Conservation (phyloP, 2,329 filamentous ascomycete genomes). For the Pseudonectria foliicola region DNA sequence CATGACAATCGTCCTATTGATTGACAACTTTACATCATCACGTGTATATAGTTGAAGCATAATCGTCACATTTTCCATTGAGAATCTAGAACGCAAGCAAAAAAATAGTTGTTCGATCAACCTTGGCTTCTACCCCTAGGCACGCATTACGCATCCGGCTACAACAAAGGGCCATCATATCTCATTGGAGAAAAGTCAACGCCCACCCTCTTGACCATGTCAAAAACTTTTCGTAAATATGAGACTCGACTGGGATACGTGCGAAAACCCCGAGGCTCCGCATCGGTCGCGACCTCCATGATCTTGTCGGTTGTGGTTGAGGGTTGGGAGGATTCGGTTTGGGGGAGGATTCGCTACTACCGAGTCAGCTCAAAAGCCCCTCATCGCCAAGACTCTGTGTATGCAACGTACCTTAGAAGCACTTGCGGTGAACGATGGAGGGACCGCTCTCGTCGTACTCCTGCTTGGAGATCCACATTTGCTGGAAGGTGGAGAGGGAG, state of each 20-base stretch:
- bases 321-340: constrained; percentile 28
- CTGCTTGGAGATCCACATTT: constrained; percentile 99
- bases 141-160: constrained; percentile 42
- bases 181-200: constrained; percentile 40
- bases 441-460: constrained; percentile 99
- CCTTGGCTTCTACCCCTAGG: constrained; percentile 46
- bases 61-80: constrained; percentile 18
- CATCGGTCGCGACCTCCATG: constrained; percentile 38
- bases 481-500: constrained; percentile 99
- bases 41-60: too few relatives aligned
- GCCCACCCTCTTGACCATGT: constrained; percentile 46
- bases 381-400: neutral
- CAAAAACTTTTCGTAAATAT: constrained; percentile 52
- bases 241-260: constrained; percentile 44
- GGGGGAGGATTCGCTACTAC: constrained; percentile 22
- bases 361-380: constrained; percentile 15
- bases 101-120: constrained; percentile 52
- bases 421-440: constrained; percentile 99
- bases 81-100: constrained; percentile 31
- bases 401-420: constrained; percentile 77
- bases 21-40: constrained; percentile 10
- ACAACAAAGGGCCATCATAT: constrained; percentile 43
- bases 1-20: too few relatives aligned
- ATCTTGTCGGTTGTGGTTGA: constrained; percentile 33
- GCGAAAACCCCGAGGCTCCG: constrained; percentile 38